Evolutionary conservation across 768 basidiomycete species (phyloP).

Genomic region (Dendrothele bispora): DNA sequence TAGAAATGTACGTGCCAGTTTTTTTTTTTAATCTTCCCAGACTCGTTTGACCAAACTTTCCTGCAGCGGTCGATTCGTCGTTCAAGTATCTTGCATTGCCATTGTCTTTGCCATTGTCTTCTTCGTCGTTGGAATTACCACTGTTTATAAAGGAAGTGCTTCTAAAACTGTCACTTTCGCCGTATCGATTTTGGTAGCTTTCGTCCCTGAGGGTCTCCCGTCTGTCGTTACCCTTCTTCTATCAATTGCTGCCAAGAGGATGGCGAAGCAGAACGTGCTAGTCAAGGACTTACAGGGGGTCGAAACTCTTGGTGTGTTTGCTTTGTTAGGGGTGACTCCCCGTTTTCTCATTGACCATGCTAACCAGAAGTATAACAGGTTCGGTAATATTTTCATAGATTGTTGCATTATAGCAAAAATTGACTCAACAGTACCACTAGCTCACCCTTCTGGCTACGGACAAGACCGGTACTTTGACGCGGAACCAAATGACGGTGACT

Average conservation of each 20-base stretch:
- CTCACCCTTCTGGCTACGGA: constrained; percentile 69
- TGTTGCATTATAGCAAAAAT: background rate
- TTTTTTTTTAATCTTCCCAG: constrained; percentile 8
- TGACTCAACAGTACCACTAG: constrained; percentile 24
- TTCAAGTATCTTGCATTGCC: constrained; percentile 61
- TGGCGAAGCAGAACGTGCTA: constrained; percentile 71
- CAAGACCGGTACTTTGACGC: constrained; percentile 70
- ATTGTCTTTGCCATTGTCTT: constrained; percentile 62
- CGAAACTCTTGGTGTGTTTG: constrained; percentile 68
- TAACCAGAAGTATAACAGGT: constrained; percentile 3
- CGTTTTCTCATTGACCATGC: background rate
- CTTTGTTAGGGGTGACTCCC: constrained; percentile 18
- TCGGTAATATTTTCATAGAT: constrained; percentile 16
- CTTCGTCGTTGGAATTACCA: constrained; percentile 65
- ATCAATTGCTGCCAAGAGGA: constrained; percentile 69
- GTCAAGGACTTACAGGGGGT: constrained; percentile 76
- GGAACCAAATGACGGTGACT: constrained; percentile 75
- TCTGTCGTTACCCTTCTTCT: constrained; percentile 67
- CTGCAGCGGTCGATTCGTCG: constrained; percentile 55
- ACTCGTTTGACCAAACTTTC: constrained; percentile 1
- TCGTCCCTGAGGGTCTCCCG: constrained; percentile 57
- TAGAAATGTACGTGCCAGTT: constrained; percentile 54
- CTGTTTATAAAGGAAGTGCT: constrained; percentile 63
- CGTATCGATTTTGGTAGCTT: constrained; percentile 51
- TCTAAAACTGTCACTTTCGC: constrained; percentile 58